A percentile compares a stretch with the other conserved stretches of the same genome.
Conservation (phyloP, 202 grass and related monocot species). For the Panicum hallii region DNA sequence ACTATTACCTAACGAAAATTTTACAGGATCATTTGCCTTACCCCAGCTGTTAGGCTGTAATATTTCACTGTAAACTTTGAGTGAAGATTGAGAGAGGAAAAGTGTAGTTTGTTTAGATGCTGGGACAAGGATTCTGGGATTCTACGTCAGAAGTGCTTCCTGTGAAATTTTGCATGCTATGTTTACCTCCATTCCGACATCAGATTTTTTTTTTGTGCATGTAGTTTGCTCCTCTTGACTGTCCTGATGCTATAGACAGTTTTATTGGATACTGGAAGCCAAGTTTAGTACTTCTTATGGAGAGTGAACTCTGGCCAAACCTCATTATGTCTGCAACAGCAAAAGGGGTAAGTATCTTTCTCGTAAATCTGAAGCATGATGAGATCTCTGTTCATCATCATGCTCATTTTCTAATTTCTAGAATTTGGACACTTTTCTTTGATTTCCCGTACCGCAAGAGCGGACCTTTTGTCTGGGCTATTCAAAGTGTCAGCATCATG, state of each 20-base stretch:
- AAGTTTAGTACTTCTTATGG: slow-evolving; percentile 77
- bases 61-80: background rate
- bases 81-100: background rate
- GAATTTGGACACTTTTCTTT: slow-evolving; percentile 20
- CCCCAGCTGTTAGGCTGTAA: background rate
- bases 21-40: slow-evolving; percentile 5
- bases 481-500: slow-evolving; percentile 5
- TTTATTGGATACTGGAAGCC: slow-evolving; percentile 90
- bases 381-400: slow-evolving; percentile 21
- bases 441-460: background rate
- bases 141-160: background rate
- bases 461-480: background rate
- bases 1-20: background rate
- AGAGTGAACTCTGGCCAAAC: slow-evolving; percentile 98
- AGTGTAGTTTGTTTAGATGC: background rate
- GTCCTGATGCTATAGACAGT: slow-evolving; percentile 58
- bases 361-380: slow-evolving; percentile 28
- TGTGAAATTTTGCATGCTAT: background rate
- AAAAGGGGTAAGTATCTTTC: slow-evolving; percentile 62
- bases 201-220: slow-evolving; percentile 7
- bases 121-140: background rate
- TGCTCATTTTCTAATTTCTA: slow-evolving; percentile 28
- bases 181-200: background rate
- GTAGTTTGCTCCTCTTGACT: slow-evolving; percentile 92
- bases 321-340: slow-evolving; percentile 80